Evolutionary conservation across 1,139 yeast genomes (phyloP).

Genomic region (Saccharomyces hybrid): DNA sequence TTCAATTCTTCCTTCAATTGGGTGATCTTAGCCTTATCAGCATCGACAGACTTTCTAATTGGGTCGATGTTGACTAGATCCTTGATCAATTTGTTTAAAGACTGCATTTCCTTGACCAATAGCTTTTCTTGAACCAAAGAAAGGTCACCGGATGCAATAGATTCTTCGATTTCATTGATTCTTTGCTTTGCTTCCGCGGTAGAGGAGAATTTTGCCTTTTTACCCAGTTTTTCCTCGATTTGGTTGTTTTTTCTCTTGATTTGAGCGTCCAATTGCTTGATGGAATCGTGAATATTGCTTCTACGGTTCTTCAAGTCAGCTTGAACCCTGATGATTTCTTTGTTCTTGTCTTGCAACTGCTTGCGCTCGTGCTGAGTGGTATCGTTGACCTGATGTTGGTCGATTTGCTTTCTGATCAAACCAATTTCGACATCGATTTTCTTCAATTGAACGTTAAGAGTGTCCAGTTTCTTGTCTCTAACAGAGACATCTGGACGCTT

Average conservation of each 20-base stretch:
- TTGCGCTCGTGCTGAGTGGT: conserved; percentile 47
- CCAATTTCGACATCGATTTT: conserved; percentile 46
- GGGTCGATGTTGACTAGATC: conserved; percentile 70
- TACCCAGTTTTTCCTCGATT: conserved; percentile 41
- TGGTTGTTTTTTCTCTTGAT: conserved; percentile 75
- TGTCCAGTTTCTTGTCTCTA: conserved; percentile 52
- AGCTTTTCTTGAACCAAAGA: conserved; percentile 90
- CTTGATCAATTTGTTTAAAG: conserved; percentile 73
- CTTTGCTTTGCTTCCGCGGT: conserved; percentile 74
- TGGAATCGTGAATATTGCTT: conserved; percentile 59
- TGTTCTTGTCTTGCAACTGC: conserved; percentile 57
- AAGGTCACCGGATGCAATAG: conserved; percentile 72
- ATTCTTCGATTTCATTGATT: conserved; percentile 61
- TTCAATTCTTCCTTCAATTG: conserved; percentile 66
- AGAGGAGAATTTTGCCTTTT: conserved; percentile 52
- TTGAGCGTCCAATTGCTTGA: conserved; percentile 60
- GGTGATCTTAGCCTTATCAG: conserved; percentile 67
- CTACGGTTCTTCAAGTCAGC: conserved; percentile 65
- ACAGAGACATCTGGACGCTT: conserved; percentile 66
- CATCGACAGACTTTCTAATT: conserved; percentile 72
- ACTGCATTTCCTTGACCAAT: conserved; percentile 75
- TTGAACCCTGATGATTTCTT: conserved; percentile 59
- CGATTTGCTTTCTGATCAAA: conserved; percentile 32
- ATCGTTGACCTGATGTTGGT: conserved; percentile 36
- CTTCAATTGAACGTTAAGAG: conserved; percentile 60